Evolutionary conservation across 2,329 filamentous ascomycete genomes (phyloP).

Genomic region (Venturia carpophila): DNA sequence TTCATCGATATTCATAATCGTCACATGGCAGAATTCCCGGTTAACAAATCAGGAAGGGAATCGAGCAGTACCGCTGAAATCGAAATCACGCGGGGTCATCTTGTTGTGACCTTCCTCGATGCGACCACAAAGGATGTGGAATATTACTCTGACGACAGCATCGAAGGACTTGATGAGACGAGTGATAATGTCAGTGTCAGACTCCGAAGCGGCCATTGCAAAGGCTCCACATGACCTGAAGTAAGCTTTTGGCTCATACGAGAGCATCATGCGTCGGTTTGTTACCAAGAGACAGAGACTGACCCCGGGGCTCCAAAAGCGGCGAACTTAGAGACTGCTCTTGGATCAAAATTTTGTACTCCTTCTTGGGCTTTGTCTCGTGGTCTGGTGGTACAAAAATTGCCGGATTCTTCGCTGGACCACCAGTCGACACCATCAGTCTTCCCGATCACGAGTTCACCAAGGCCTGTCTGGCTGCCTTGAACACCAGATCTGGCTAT

Average conservation of each 20-base stretch:
- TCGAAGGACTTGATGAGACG: slow-evolving; percentile 23
- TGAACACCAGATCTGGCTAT: too few relatives aligned
- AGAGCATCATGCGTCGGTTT: slow-evolving; percentile 23
- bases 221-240: slow-evolving; percentile 21
- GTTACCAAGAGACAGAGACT: slow-evolving; percentile 25
- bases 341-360: slow-evolving; percentile 23
- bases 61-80: slow-evolving; percentile 26
- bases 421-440: neutral
- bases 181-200: slow-evolving; percentile 22
- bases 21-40: slow-evolving; percentile 20
- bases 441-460: neutral
- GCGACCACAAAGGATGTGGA: slow-evolving; percentile 22
- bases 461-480: neutral
- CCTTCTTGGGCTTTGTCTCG: slow-evolving; percentile 18
- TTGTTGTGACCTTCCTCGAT: slow-evolving; percentile 29
- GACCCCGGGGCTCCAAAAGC: slow-evolving; percentile 24
- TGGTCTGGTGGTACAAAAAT: slow-evolving; percentile 17
- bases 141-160: slow-evolving; percentile 24
- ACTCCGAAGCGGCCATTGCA: slow-evolving; percentile 24
- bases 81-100: slow-evolving; percentile 29
- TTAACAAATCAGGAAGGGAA: slow-evolving; percentile 26
- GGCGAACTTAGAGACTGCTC: slow-evolving; percentile 25
- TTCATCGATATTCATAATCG: slow-evolving; percentile 28
- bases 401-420: neutral
- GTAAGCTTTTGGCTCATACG: slow-evolving; percentile 25